Conservation (phyloP, 1,139 yeast genomes). For the Nakaseomyces bracarensis region DNA sequence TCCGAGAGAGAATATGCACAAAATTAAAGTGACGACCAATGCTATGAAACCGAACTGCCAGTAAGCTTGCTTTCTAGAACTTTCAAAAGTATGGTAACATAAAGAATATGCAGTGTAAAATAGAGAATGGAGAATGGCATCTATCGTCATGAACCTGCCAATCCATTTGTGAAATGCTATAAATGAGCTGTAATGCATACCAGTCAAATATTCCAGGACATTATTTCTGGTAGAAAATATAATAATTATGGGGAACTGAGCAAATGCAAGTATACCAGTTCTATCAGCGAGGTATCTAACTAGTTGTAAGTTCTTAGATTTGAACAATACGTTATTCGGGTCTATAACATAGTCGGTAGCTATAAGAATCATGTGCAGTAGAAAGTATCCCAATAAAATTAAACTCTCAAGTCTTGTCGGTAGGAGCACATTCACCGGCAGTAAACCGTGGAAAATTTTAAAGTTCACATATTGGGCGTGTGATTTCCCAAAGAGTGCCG, state of each 20-base stretch:
- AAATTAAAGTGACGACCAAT: conserved; percentile 28
- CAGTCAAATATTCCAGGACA: conserved; percentile 51
- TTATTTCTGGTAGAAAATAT: conserved; percentile 59
- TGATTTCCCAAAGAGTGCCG: conserved; percentile 13
- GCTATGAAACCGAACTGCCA: conserved; percentile 52
- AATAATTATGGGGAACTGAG: conserved; percentile 43
- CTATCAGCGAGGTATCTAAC: conserved; percentile 38
- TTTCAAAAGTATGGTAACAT: conserved; percentile 10
- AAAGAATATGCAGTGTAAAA: conserved; percentile 36
- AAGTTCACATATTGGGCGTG: conserved; percentile 17
- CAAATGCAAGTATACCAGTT: conserved; percentile 43
- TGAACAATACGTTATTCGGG: conserved; percentile 38
- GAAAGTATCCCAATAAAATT: conserved; percentile 40
- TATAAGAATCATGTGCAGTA: conserved; percentile 39
- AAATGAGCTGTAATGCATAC: conserved; percentile 56
- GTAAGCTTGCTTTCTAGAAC: conserved; percentile 14
- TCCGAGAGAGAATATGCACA: conserved; percentile 39
- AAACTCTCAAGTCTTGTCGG: conserved; percentile 52
- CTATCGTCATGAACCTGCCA: conserved; percentile 39
- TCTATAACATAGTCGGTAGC: conserved; percentile 35
- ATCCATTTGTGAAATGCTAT: conserved; percentile 58
- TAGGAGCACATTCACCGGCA: conserved; percentile 15
- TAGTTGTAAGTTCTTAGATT: conserved; percentile 37
- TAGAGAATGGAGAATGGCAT: conserved; percentile 40
- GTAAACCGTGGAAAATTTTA: not conserved